Conservation (phyloP, 73 alveolate species). For the Paramecium sonneborni region DNA sequence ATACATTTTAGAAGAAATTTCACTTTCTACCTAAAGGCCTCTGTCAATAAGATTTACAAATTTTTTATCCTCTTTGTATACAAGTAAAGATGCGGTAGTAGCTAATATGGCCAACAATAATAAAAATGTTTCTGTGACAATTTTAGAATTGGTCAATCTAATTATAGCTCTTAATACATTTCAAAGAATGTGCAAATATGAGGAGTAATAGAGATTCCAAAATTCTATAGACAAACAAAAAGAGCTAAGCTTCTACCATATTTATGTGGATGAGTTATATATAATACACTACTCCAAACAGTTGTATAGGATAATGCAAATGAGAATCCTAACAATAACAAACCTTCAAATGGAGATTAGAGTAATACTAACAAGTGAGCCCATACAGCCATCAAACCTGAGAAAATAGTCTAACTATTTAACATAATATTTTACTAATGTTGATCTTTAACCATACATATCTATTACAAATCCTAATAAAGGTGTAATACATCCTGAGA, state of each 20-base stretch:
- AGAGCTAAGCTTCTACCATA: slow-evolving; percentile 43
- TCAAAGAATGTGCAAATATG: neutral
- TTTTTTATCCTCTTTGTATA: slow-evolving; percentile 6
- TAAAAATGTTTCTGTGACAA: slow-evolving; percentile 2
- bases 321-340: neutral
- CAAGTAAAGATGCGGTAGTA: neutral
- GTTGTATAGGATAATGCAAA: slow-evolving; percentile 41
- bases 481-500: slow-evolving; percentile 33
- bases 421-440: neutral
- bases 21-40: neutral
- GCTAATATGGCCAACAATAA: slow-evolving; percentile 5
- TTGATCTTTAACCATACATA: slow-evolving; percentile 24
- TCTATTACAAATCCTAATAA: slow-evolving; percentile 22
- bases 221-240: neutral
- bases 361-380: slow-evolving; percentile 7
- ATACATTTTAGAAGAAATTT: neutral
- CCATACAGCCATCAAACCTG: slow-evolving; percentile 45
- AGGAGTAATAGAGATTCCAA: slow-evolving; percentile 26
- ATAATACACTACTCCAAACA: slow-evolving; percentile 26
- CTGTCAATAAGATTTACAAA: neutral
- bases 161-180: neutral
- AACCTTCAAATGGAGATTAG: slow-evolving; percentile 28
- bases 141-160: neutral
- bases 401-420: slow-evolving; percentile 28
- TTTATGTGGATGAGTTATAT: neutral